phyloP scores from a whole-genome alignment of 768 basidiomycete genomes.

The Lactifluus rugatus region DNA sequence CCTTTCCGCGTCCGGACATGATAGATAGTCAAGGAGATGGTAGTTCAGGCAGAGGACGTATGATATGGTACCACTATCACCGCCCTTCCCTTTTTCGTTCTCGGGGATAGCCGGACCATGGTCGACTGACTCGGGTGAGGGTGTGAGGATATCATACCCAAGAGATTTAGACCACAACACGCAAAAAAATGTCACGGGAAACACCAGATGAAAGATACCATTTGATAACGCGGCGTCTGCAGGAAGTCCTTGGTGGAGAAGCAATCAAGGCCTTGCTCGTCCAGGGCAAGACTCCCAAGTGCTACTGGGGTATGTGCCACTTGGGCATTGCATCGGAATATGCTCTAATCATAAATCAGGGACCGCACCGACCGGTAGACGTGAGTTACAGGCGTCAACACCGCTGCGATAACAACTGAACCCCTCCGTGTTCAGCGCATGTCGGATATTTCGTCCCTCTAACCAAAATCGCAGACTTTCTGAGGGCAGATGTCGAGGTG shows the following conservation, averaged over 20 bases:
- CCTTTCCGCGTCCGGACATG: conserved; percentile 43
- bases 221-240: conserved; percentile 75
- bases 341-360: conserved; percentile 37
- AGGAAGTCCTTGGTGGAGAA: conserved; percentile 84
- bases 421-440: conserved; percentile 50
- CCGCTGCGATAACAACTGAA: not conserved
- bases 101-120: conserved; percentile 5
- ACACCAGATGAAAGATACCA: conserved; percentile 46
- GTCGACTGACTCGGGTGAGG: not conserved
- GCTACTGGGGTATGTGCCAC: conserved; percentile 80
- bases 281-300: conserved; percentile 67
- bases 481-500: conserved; percentile 85
- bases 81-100: too few species aligned
- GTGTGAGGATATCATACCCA: too few species aligned
- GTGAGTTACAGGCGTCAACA: conserved; percentile 40
- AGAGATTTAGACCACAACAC: not conserved
- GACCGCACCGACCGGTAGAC: conserved; percentile 87
- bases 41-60: not conserved
- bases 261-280: conserved; percentile 68
- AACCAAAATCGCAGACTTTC: conserved; percentile 92
- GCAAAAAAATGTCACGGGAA: not conserved
- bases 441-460: conserved; percentile 95
- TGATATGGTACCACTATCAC: not conserved
- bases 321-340: not conserved
- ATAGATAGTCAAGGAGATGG: not conserved